A percentile compares a stretch with the other conserved stretches of the same genome.
These are phyloP conservation scores for Ajuga reptans DNA, from an alignment of 305 asterid species.

Conservation along the genomic window DNA sequence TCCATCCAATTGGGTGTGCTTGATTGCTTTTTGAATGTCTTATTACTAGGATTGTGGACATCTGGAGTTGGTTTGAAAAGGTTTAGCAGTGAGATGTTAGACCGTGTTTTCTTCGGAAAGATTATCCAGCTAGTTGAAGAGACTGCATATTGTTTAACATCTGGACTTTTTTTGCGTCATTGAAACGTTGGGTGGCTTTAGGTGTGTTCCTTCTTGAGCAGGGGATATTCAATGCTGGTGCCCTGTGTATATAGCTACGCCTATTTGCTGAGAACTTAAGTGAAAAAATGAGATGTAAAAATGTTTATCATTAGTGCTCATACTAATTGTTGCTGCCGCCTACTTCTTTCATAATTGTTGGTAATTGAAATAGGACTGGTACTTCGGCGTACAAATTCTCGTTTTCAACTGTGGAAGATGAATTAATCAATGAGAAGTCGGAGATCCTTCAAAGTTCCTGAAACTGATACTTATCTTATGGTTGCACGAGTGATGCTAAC, in stretches of 20 bases:
- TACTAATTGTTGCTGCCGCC: neutral
- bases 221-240: too few species aligned
- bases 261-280: neutral
- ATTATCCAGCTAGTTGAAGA: neutral
- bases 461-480: neutral
- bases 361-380: too few species aligned
- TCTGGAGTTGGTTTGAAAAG: conserved; percentile 6
- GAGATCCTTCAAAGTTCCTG: neutral
- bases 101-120: neutral
- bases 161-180: neutral
- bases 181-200: neutral
- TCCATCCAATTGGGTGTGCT: neutral
- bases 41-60: neutral
- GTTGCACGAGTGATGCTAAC: neutral
- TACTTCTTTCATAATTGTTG: too few species aligned
- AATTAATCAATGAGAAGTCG: neutral
- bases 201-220: neutral
- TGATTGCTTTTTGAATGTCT: neutral
- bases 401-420: neutral
- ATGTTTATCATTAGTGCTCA: neutral
- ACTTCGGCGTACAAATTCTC: neutral
- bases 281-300: neutral
- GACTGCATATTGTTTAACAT: neutral
- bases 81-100: neutral
- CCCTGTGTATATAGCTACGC: neutral